Evolutionary conservation across 2,329 filamentous ascomycete genomes (phyloP), one percentile per base, ranked within the genome.

Genomic region (Pseudogymnoascus sp.): DNA sequence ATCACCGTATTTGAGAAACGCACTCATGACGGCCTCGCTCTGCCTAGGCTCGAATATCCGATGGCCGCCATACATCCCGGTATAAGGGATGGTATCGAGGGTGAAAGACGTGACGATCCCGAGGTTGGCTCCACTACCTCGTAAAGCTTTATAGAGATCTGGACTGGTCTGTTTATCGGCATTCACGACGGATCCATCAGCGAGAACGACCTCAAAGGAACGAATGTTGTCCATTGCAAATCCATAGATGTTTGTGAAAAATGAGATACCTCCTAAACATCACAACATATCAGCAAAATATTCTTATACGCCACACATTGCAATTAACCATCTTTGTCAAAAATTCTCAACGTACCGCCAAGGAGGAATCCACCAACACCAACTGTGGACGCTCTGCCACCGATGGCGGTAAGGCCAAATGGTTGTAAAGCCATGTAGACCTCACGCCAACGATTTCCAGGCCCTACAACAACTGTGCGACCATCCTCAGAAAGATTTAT

Each of bases 381-480:
- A 53, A 66, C 63, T 35, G 59, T 35, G 18, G 62, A 63, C 35
- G 64, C 62, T 53, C 66, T 56, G 14, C 64, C 66, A 21, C 66
- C 66, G 11, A 65, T 16, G 4, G 28, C 65, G 61, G 63, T 50
- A 14, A 66, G 14, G 12, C 63, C 61, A 44, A 66, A 65, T 2
- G 63, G 63, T 12, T 69, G 66, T 16, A 70, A 31, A 18, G 62
- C 63, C 7, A 16, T 37, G 8, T 66, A 61, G 10, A 64, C 66
- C 42, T 69, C 63, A 16, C 56, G 61, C 69, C 68, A 70, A 21
- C 65, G 64, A 16, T 31, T 59, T 21, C 66, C 66, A 6, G 66
- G 62, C 5, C 65, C 66, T 14, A 67, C 62, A 6, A 56, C 62
- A 28, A 62, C 65, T 25, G 37, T 42, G 3, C 59, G 63, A 28